Percentiles rank a stretch among this genome's conserved stretches.
Conservation (phyloP, 192 early-diverging fungal genomes). For the Pilaira anomala region DNA sequence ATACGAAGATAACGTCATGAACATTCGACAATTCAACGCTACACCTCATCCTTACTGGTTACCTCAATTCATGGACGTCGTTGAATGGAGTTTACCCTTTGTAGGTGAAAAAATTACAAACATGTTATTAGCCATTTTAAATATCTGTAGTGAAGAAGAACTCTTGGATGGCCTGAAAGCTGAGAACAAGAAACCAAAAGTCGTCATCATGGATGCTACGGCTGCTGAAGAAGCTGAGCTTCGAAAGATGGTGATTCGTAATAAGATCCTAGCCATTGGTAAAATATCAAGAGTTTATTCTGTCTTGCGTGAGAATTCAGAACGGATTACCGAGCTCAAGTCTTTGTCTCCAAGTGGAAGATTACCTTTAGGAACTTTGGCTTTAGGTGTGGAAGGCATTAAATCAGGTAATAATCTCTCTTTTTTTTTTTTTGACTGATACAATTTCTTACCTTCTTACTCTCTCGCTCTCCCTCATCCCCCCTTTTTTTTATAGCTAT, state of each 20-base stretch:
- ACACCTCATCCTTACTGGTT: conserved; percentile 98
- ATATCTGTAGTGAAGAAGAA: conserved; percentile 96
- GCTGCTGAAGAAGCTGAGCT: conserved; percentile 54
- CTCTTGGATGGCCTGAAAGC: conserved; percentile 58
- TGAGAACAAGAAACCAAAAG: conserved; percentile 14
- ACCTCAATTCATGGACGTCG: conserved; percentile 99
- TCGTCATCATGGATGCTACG: background rate
- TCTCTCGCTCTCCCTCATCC: no score
- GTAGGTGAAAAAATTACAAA: conserved; percentile 99
- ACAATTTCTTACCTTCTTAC: background rate
- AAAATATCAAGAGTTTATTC: conserved; percentile 88
- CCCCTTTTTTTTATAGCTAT: conserved; percentile 66
- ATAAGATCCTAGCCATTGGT: conserved; percentile 92
- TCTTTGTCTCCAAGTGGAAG: conserved; percentile 77
- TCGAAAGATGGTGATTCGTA: conserved; percentile 66
- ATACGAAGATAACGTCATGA: conserved; percentile 99
- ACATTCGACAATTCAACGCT: conserved; percentile 91
- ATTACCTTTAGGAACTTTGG: conserved; percentile 83
- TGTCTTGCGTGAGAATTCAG: conserved; percentile 86
- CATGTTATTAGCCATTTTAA: conserved; percentile 92
- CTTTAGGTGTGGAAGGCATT: conserved; percentile 88
- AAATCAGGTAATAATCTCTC: conserved; percentile 80
- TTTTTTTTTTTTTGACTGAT: background rate
- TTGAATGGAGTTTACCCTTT: conserved; percentile 97
- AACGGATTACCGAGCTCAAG: conserved; percentile 92